Evolutionary conservation across 306 rosid species (phyloP), one percentile per base, ranked within the genome.

Genomic region (Rosa multiflora): DNA sequence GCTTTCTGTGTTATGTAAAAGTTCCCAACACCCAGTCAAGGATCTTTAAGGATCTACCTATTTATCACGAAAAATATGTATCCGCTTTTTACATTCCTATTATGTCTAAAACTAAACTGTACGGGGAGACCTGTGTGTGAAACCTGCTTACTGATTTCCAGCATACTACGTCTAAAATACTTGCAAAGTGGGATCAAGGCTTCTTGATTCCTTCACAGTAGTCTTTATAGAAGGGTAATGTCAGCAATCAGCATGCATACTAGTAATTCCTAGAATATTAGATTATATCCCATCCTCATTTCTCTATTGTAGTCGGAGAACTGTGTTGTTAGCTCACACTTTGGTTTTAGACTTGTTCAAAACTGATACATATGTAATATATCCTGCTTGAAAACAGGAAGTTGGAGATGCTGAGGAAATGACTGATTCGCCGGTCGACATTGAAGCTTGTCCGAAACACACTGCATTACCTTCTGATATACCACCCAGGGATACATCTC

Each of bases 331-430:
- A 3, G 37, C 42, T 15, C 40, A 47, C 42, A 17, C 9, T 1
- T 23, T 40, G 3, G 69, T 43, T 43, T 77, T 53, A 23, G 20
- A 17, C 7, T 53, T 29, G 58, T 37, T 39, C 23, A 11, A 69
- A 75, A n/a, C 73, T 73, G 35, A 77, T 72, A 4, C 76, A 11
- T 56, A 26, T 72, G 52, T 29, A 21, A 40, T 62, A 39, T 8
- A 29, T 32, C 70, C 82, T 89, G 51, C 80, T 63, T 23, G 32
- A 66, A 81, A 72, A 62, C 86, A 92, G 96, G 96, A 89, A 87
- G 79, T 72, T 83, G 91, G 83, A 70, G 89, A 86, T 66, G 75
- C 40, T 72, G 76, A 14, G 9, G 87, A 87, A 72, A 79, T 69
- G 59, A 63, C 85, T 26, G 77, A 78, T 46, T 83, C 91, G n/a